These are phyloP conservation scores for Crithidia acanthocephali DNA, from an alignment of 208 protist genomes.

Conservation along the genomic window DNA sequence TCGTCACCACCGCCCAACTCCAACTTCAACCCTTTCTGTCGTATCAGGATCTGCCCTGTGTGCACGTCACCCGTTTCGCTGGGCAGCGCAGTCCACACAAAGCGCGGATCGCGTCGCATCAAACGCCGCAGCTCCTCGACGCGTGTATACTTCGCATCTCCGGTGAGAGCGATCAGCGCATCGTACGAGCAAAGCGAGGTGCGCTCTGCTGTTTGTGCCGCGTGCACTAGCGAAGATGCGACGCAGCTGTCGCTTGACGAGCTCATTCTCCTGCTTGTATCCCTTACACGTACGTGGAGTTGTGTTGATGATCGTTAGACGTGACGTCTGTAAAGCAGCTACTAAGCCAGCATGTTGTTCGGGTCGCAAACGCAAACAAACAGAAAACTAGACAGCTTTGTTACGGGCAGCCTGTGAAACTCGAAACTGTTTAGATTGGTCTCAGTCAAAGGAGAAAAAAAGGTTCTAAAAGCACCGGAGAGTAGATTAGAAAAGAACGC, in stretches of 20 bases:
- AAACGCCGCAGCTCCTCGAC: constrained; percentile 19
- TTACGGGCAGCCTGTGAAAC: too few relatives aligned
- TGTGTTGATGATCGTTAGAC: too few relatives aligned
- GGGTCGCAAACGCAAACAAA: background rate
- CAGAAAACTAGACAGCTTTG: too few relatives aligned
- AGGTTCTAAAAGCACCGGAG: too few relatives aligned
- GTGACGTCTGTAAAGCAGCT: background rate
- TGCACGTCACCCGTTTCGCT: background rate
- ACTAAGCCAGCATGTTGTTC: background rate
- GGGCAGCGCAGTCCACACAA: constrained; percentile 23
- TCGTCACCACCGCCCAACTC: background rate
- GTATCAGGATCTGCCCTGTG: constrained; percentile 7
- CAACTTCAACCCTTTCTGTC: background rate
- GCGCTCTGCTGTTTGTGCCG: too few relatives aligned
- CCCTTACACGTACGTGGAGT: too few relatives aligned
- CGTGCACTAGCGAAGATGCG: background rate
- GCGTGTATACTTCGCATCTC: constrained; percentile 5
- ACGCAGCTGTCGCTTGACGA: background rate
- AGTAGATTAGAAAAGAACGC: too few relatives aligned
- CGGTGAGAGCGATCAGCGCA: background rate
- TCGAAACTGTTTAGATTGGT: too few relatives aligned
- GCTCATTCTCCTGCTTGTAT: too few relatives aligned
- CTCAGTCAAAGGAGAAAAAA: too few relatives aligned
- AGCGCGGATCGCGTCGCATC: constrained; percentile 21
- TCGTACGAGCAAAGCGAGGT: background rate